Percentiles rank a stretch among this genome's conserved stretches.
Conservation (phyloP, 306 rosid species). For the Dicorynia guianensis region DNA sequence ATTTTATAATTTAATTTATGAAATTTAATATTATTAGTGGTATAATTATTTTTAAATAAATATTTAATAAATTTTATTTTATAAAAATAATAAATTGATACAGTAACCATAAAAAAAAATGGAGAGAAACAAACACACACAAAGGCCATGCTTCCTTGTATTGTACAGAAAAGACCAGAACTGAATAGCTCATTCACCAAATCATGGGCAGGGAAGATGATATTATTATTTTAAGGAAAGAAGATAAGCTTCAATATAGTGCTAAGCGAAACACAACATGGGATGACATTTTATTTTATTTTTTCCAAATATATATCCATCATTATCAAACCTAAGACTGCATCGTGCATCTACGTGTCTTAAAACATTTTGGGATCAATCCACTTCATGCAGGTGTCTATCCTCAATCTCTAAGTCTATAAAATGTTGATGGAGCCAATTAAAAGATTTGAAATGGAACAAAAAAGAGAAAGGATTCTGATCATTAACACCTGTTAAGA, state of each 20-base stretch:
- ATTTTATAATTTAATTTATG: too few relatives aligned
- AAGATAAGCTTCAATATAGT: conserved; percentile 30
- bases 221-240: conserved; percentile 24
- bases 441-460: neutral
- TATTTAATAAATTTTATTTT: too few relatives aligned
- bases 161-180: neutral
- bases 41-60: too few relatives aligned
- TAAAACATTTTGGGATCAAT: conserved; percentile 5
- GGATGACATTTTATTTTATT: neutral
- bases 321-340: conserved; percentile 10
- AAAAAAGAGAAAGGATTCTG: neutral
- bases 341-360: conserved; percentile 24
- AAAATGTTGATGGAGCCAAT: neutral
- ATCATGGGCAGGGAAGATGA: conserved; percentile 26
- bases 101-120: too few relatives aligned
- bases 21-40: too few relatives aligned
- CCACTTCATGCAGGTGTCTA: neutral
- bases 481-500: neutral
- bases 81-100: too few relatives aligned
- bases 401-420: neutral
- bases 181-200: neutral
- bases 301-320: neutral
- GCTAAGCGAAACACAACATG: conserved; percentile 11
- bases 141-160: conserved; percentile 23
- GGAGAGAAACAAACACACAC: too few relatives aligned